phyloP scores from a whole-genome alignment of 176 grass and related monocot species.

The Triticum monococcum region DNA sequence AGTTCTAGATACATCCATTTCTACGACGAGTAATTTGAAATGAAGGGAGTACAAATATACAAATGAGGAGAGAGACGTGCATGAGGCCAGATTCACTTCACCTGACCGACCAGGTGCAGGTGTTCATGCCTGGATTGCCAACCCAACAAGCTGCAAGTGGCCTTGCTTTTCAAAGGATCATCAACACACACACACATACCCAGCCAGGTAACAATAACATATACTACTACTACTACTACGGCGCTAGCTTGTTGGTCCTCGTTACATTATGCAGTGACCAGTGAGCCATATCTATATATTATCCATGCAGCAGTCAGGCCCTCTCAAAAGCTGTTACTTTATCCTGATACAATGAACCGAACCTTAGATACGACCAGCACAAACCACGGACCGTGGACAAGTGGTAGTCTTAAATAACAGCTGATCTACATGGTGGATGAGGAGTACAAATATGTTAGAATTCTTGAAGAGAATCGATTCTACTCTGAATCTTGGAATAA shows the following conservation, averaged over 20 bases:
- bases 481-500: not conserved
- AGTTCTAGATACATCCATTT: too few relatives aligned
- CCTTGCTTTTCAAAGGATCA: not conserved
- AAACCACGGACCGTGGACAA: not conserved
- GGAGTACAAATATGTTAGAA: not conserved
- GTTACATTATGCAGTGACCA: too few relatives aligned
- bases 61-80: not conserved
- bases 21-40: too few relatives aligned
- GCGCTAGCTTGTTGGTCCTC: too few relatives aligned
- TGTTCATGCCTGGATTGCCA: not conserved
- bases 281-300: too few relatives aligned
- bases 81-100: constrained; percentile 18
- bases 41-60: too few relatives aligned
- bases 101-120: constrained; percentile 13
- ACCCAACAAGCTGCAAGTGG: not conserved
- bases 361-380: not conserved
- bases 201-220: too few relatives aligned
- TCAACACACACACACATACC: not conserved
- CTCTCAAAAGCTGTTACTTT: not conserved
- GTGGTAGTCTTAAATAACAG: not conserved
- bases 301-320: too few relatives aligned
- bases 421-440: not conserved
- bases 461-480: not conserved
- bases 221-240: too few relatives aligned
- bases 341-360: not conserved